Evolutionary conservation across 108 stramenopile species (phyloP), one percentile per base, ranked within the genome.

Genomic region (Chaetoceros tenuissimus): DNA sequence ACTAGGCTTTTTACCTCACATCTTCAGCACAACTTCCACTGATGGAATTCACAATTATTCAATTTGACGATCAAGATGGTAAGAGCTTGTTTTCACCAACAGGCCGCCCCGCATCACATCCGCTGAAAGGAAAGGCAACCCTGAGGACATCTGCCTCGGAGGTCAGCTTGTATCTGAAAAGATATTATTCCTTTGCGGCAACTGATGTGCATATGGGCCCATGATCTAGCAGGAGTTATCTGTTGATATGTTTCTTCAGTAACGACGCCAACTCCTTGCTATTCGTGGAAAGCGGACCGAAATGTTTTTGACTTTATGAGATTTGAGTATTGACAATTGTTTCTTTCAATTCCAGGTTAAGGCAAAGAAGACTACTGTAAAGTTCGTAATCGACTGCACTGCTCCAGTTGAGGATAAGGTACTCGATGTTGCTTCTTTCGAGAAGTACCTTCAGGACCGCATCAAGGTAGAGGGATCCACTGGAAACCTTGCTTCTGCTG

Each of bases 371-470:
- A 67, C 70, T 47, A 74, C 70, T 49, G 87, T 84, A 62, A 97
- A 97, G 83, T 97, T 92, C 83, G 84, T 93, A 54, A 84, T 99
- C 69, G 98, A 99, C 90, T 97, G 96, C 88, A 76, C 74, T 53
- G 78, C 85, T 43, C 98, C 98, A 3, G 96, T 99, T 31, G 95
- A 95, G 49, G 98, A 99, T 70, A 93, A 95, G 72, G 98, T 99
- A 47, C 85, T 99, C 50, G 98, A 99, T 78, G 78, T 96, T 27
- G 92, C 88, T 5, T 75, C 84, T 26, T 99, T 99, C 86, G 96
- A 97, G 84, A 96, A 95, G 72, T 99, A 97, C 83, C 78, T 99
- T 22, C 92, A 97, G 62, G 96, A 97, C 56, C 74, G 87, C 24
- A 97, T 99, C 82, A 99, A 99, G 84, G 80, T 95, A 51, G 71